These are phyloP conservation scores for Backusella westeae DNA, from an alignment of 192 early-diverging fungal species.

Conservation along the genomic window DNA sequence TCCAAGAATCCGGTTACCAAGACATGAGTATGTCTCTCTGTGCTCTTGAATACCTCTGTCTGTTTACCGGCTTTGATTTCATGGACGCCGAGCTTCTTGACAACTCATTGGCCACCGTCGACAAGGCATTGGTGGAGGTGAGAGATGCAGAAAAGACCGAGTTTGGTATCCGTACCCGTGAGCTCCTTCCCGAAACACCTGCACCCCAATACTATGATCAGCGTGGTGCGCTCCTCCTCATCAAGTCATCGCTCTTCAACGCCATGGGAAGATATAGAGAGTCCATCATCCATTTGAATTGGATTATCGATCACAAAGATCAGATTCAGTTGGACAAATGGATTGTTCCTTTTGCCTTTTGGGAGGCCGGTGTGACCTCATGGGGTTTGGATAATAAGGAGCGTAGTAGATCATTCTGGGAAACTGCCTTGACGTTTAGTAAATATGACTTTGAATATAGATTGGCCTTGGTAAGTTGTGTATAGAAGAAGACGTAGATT, in stretches of 20 bases:
- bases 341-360: constrained; percentile 49
- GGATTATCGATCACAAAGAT: constrained; percentile 45
- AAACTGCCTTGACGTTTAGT: constrained; percentile 33
- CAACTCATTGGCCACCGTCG: constrained; percentile 16
- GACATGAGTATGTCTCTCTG: constrained; percentile 41
- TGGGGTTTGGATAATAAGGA: constrained; percentile 36
- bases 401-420: constrained; percentile 41
- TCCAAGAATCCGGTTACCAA: constrained; percentile 41
- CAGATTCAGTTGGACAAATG: constrained; percentile 42
- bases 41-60: constrained; percentile 45
- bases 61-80: constrained; percentile 43
- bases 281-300: constrained; percentile 39
- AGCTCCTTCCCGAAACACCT: constrained; percentile 17
- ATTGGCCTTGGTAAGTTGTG: constrained; percentile 21
- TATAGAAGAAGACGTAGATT: neutral
- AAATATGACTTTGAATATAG: constrained; percentile 55
- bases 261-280: constrained; percentile 37
- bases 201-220: constrained; percentile 33
- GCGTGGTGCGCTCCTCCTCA: constrained; percentile 40
- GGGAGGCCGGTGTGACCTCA: constrained; percentile 43
- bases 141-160: constrained; percentile 28
- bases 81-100: constrained; percentile 37
- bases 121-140: constrained; percentile 30
- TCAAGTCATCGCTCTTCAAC: constrained; percentile 47
- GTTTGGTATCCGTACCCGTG: constrained; percentile 24